These are phyloP conservation scores for Platanus orientalis DNA, from an alignment of 164 flowering plant species.

Conservation along the genomic window DNA sequence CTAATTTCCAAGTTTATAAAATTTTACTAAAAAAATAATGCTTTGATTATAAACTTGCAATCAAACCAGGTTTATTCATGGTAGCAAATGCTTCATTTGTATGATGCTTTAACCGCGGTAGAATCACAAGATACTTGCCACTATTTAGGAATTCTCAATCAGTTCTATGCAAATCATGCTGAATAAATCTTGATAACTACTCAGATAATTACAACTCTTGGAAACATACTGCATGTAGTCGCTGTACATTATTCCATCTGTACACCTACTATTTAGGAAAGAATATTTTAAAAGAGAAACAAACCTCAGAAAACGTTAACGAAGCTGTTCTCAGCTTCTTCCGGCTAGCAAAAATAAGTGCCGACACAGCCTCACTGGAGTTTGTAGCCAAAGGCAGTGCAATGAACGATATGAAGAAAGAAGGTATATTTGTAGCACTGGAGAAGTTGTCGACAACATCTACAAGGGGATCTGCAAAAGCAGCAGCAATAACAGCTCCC, in stretches of 20 bases:
- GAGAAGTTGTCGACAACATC: constrained; percentile 46
- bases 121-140: too few relatives aligned
- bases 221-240: not conserved
- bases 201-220: not conserved
- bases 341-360: constrained; percentile 29
- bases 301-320: constrained; percentile 51
- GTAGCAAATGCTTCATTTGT: too few relatives aligned
- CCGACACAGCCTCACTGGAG: constrained; percentile 39
- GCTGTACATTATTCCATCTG: too few relatives aligned
- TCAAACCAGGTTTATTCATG: too few relatives aligned
- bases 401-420: constrained; percentile 44
- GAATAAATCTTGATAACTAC: not conserved
- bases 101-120: too few relatives aligned
- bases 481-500: constrained; percentile 39
- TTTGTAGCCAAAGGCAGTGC: constrained; percentile 41
- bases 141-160: too few relatives aligned
- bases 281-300: not conserved
- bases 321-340: constrained; percentile 36
- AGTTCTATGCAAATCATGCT: too few relatives aligned
- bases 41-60: too few relatives aligned
- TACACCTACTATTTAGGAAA: not conserved
- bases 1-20: too few relatives aligned
- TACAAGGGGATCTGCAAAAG: constrained; percentile 45
- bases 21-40: too few relatives aligned
- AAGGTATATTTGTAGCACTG: constrained; percentile 32